Evolutionary conservation across 2,329 filamentous ascomycete genomes (phyloP), one percentile per base, ranked within the genome.

Genomic region (Xylariaceae sp.): DNA sequence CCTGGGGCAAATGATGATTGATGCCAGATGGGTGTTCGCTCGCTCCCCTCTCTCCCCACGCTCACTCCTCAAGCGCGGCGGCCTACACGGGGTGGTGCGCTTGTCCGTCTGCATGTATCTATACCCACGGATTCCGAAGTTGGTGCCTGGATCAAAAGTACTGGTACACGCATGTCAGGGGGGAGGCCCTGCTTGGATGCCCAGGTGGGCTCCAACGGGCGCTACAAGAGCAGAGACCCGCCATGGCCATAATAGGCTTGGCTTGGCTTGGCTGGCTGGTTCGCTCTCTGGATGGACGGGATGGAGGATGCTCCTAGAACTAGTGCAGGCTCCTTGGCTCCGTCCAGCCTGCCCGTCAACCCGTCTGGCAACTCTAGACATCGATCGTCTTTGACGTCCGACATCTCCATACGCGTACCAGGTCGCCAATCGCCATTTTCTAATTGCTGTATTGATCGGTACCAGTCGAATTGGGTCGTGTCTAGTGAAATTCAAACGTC

Each of bases 161-260:
- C 33, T 39, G 26, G 28, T 58, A 58, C 55, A 46, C 34, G 33
- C 19, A 26, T 49, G 50, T 53, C 43, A 58, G 45, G 50, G 48
- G 49, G 54, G 7, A n/a, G n/a, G n/a, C n/a, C n/a, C n/a, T n/a
- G n/a, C n/a, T n/a, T n/a, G 31, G n/a, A 26, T 46, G 23, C 39
- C 43, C n/a, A 11, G 21, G 19, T 51, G 46, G 39, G 40, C 49
- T 47, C 34, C 33, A 44, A 50, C 56, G 37, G 57, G 28, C 16
- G 45, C 45, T 37, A 48, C 23, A 39, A 52, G 46, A 48, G 39
- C 45, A 43, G n/a, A 40, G 59, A 33, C 51, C 55, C 58, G 39
- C 58, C 11, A n/a, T 45, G 47, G 41, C 58, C 55, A 44, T 55
- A 58, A 58, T 55, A 31, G 58, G 50, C 45, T 39, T 53, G 43